These are phyloP conservation scores for Alliaria petiolata DNA, from an alignment of 345 rosid genomes.

Conservation along the genomic window DNA sequence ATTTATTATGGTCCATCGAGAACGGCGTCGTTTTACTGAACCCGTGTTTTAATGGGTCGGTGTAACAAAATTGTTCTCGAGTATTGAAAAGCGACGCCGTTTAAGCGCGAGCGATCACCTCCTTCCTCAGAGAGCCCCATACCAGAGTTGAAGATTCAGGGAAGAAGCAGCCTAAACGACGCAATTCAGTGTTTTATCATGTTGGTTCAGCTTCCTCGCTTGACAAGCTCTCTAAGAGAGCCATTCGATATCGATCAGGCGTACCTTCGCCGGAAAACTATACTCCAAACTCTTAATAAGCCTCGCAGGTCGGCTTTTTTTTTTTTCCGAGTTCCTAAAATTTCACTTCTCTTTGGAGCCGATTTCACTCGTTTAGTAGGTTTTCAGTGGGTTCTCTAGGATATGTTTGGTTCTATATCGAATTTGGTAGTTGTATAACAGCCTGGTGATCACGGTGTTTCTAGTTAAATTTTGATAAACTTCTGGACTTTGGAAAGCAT, in stretches of 20 bases:
- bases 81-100: neutral
- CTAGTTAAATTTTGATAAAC: neutral
- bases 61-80: neutral
- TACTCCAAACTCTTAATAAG: constrained; percentile 53
- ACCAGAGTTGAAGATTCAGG: neutral
- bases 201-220: constrained; percentile 77
- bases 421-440: constrained; percentile 13
- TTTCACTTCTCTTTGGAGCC: neutral
- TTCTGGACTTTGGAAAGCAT: neutral
- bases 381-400: neutral
- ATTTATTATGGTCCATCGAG: neutral
- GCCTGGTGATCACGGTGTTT: neutral
- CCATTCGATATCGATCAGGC: constrained; percentile 87
- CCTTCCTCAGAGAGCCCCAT: neutral
- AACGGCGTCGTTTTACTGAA: neutral
- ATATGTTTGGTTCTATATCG: neutral
- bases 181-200: constrained; percentile 27
- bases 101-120: constrained; percentile 8
- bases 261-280: constrained; percentile 71
- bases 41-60: constrained; percentile 10
- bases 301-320: constrained; percentile 47
- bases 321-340: neutral
- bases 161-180: constrained; percentile 17
- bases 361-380: neutral
- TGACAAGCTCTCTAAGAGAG: constrained; percentile 75